A percentile compares a stretch with the other conserved stretches of the same genome.
These are phyloP conservation scores for Mollisiaceae sp. DNA, from an alignment of 2,329 filamentous ascomycete species.

Conservation along the genomic window DNA sequence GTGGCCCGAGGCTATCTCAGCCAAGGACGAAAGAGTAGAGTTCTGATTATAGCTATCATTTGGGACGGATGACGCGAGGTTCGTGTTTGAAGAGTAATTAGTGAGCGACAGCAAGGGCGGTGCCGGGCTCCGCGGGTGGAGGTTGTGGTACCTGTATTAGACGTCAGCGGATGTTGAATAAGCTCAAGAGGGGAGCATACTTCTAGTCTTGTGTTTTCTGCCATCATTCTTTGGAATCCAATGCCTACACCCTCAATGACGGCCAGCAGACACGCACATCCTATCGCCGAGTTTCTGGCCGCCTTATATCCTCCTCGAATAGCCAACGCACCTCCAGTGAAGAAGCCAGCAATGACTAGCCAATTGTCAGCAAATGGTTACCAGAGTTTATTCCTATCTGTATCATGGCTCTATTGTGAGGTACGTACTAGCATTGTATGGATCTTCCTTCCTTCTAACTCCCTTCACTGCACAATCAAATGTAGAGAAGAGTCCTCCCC, in stretches of 20 bases:
- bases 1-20: constrained; percentile 34
- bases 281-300: constrained; percentile 93
- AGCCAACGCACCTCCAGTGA: constrained; percentile 90
- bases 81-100: constrained; percentile 16
- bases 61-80: constrained; percentile 29
- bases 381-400: background rate
- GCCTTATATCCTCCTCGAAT: constrained; percentile 91
- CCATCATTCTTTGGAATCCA: constrained; percentile 92
- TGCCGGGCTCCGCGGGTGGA: constrained; percentile 40
- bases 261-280: constrained; percentile 89
- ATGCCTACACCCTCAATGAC: constrained; percentile 99
- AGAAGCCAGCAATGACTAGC: constrained; percentile 87
- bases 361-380: constrained; percentile 23
- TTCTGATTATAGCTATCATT: constrained; percentile 30
- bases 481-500: constrained; percentile 94
- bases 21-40: constrained; percentile 42
- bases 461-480: constrained; percentile 98
- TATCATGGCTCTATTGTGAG: background rate
- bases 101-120: constrained; percentile 39
- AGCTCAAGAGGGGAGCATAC: constrained; percentile 47
- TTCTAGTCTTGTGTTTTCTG: constrained; percentile 84
- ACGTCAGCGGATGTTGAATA: constrained; percentile 15
- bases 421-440: constrained; percentile 83
- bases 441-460: constrained; percentile 93
- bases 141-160: constrained; percentile 37